Conservation (phyloP, 257 asterid species). For the Vinca minor region DNA sequence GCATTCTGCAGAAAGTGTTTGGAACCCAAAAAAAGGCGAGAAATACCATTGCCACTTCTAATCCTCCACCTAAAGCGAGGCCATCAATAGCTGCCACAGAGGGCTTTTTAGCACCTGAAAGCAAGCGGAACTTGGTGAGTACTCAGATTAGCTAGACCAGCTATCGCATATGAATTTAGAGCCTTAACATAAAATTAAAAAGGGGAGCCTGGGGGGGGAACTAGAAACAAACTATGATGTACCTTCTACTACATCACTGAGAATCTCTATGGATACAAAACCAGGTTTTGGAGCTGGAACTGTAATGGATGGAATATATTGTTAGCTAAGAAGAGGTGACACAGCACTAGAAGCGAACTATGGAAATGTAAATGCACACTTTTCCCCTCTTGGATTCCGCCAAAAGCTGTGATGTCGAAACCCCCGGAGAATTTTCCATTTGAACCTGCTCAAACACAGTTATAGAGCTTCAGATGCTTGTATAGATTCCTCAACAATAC, state of each 20-base stretch:
- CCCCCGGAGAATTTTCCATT: conserved; percentile 93
- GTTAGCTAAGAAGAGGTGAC: conserved; percentile 25
- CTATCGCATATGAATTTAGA: neutral
- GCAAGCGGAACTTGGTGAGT: neutral
- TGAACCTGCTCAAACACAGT: conserved; percentile 53
- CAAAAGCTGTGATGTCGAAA: conserved; percentile 75
- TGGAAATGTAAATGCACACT: conserved; percentile 32
- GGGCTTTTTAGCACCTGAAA: conserved; percentile 71
- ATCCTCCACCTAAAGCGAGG: conserved; percentile 97
- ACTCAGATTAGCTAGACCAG: too few relatives aligned
- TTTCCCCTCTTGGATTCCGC: conserved; percentile 56
- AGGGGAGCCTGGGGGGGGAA: too few relatives aligned
- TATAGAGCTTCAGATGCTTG: conserved; percentile 11
- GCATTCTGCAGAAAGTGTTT: neutral
- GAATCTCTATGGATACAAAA: conserved; percentile 73
- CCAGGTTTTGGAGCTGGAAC: conserved; percentile 83
- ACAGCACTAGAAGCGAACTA: conserved; percentile 1
- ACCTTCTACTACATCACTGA: conserved; percentile 70
- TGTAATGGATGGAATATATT: conserved; percentile 23
- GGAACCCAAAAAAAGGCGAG: conserved; percentile 1
- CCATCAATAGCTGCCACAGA: conserved; percentile 98
- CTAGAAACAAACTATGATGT: conserved; percentile 5
- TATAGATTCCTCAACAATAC: conserved; percentile 11
- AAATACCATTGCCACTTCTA: conserved; percentile 92
- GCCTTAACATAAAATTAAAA: too few relatives aligned